A percentile compares a stretch with the other conserved stretches of the same genome.
phyloP scores from a whole-genome alignment of 805 yeast genomes.

The Kregervanrija delftensis region DNA sequence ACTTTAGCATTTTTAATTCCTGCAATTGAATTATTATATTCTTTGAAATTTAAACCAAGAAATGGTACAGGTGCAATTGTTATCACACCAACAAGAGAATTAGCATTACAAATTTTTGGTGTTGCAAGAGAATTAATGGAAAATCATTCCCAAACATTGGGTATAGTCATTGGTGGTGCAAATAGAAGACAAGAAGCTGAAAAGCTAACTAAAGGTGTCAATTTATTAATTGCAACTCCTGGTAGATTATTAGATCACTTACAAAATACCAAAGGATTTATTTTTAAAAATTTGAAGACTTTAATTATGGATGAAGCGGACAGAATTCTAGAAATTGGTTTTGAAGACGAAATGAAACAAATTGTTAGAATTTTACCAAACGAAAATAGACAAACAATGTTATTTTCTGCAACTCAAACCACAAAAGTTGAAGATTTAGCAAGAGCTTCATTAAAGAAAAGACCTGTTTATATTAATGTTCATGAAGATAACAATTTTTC shows the following conservation, averaged over 20 bases:
- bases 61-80: conserved; percentile 97
- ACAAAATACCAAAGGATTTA: conserved; percentile 91
- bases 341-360: conserved; percentile 98
- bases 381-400: conserved; percentile 91
- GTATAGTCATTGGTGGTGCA: conserved; percentile 97
- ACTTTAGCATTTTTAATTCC: conserved; percentile 94
- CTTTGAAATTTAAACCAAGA: conserved; percentile 91
- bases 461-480: conserved; percentile 91
- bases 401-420: conserved; percentile 98
- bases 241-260: conserved; percentile 95
- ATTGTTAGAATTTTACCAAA: conserved; percentile 89
- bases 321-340: conserved; percentile 93
- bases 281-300: conserved; percentile 90
- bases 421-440: conserved; percentile 98
- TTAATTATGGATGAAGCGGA: conserved; percentile 97
- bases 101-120: conserved; percentile 95
- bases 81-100: conserved; percentile 95
- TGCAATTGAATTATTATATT: conserved; percentile 86
- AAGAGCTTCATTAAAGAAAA: conserved; percentile 87
- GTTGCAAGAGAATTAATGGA: conserved; percentile 94
- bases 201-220: conserved; percentile 88
- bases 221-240: conserved; percentile 91
- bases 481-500: conserved; percentile 77
- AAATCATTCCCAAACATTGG: conserved; percentile 86
- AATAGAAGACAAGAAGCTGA: conserved; percentile 97